Conservation (phyloP, 2,329 filamentous ascomycete genomes). For the Pseudogymnoascus sp. region DNA sequence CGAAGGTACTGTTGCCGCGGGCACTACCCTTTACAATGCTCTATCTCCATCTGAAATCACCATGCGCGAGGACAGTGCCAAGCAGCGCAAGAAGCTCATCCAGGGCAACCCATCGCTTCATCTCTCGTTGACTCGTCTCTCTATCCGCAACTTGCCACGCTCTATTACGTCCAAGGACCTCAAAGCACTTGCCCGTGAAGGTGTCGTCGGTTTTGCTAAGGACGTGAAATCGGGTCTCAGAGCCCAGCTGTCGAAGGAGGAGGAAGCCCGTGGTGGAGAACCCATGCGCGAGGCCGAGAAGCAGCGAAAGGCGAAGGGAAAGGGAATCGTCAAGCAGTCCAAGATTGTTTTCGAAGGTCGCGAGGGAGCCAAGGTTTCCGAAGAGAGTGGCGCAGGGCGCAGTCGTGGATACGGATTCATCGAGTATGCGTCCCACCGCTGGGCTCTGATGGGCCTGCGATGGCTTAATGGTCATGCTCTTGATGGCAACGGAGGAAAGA, state of each 20-base stretch:
- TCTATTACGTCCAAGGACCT: conserved; percentile 77
- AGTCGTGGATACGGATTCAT: conserved; percentile 95
- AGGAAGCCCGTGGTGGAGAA: conserved; percentile 69
- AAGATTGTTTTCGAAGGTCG: conserved; percentile 90
- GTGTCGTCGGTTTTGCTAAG: conserved; percentile 86
- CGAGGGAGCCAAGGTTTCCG: conserved; percentile 74
- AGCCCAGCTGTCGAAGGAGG: conserved; percentile 78
- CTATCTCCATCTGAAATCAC: conserved; percentile 73
- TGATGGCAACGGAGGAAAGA: conserved; percentile 59
- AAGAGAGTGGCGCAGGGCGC: conserved; percentile 68
- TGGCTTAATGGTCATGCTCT: conserved; percentile 78
- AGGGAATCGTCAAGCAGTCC: conserved; percentile 78
- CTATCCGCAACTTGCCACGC: conserved; percentile 82
- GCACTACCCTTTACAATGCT: conserved; percentile 66
- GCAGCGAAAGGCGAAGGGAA: conserved; percentile 70
- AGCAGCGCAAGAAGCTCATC: conserved; percentile 82
- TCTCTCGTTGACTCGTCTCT: conserved; percentile 80
- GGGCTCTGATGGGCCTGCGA: conserved; percentile 86
- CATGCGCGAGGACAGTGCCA: conserved; percentile 78
- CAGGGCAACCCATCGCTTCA: conserved; percentile 86
- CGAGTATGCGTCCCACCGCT: conserved; percentile 89
- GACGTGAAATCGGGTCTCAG: conserved; percentile 77
- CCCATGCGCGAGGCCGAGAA: conserved; percentile 75
- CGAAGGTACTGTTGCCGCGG: conserved; percentile 75
- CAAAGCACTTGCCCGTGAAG: conserved; percentile 82